Base-by-base conservation (phyloP, 2,329 filamentous ascomycete genomes). In the Calycina herbarum region DNA sequence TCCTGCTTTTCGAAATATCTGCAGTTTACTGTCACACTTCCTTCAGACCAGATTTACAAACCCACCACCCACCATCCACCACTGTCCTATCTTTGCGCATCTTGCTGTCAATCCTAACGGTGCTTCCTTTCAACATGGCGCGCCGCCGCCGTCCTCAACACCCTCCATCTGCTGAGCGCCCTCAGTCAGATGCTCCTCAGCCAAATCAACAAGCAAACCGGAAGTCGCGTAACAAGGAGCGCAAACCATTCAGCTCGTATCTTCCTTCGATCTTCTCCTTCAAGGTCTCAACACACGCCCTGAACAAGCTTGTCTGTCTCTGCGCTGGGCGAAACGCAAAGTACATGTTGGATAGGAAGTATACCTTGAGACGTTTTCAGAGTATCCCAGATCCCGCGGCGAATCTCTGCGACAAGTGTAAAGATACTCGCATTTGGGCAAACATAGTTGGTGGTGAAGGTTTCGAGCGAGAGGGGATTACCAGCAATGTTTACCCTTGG, bases 371-470 rank as follows among this genome's bases (percentile, higher is more conserved):
- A 27, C 48, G 45, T 51, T 54, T 63, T 56, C 24, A 54, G 29
- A 59, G 17, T 27, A 11, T 64, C 11, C 62, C 62, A 56, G 42
- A 59, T 40, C 27, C 40, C 8, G 20, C 51, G 27, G 31, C 40
- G 13, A 27, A 42, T 17, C 38, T 24, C 13, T 61, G 59, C 42
- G 31, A 56, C 31, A 40, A 24, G 33, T 56, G 51, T 40, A n/a
- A 61, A 31, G 29, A 61, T 48, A 29, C 58, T 51, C 31, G 42
- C 5, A 48, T 31, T 15, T 70, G 68, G 68, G 67, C 69, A 24
- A 61, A 65, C 2, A n/a, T 31, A 27, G 62, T 71, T 56, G 69
- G 68, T 20, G 68, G 69, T 11, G 45, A 56, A 35, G 42, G 63
- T 35, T 62, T 48, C 17, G 66, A 59, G 24, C 57, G 61, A 58